phyloP scores from a whole-genome alignment of 164 flowering plant species.

The Nymphaea thermarum region DNA sequence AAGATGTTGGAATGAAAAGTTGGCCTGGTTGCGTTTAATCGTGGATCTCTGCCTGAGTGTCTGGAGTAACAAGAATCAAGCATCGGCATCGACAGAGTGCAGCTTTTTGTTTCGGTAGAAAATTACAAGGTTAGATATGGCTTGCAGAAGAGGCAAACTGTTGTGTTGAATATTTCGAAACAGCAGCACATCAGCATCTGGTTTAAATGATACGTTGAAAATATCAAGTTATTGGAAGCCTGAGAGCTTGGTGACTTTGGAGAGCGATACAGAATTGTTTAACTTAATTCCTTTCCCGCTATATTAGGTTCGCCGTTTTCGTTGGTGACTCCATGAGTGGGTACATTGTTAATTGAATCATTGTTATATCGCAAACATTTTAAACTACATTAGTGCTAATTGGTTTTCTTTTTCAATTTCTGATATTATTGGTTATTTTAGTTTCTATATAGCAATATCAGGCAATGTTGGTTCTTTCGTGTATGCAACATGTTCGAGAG shows the following conservation, averaged over 20 bases:
- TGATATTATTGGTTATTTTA: too few species aligned
- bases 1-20: conserved; percentile 15
- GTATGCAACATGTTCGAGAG: too few species aligned
- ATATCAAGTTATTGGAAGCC: neutral
- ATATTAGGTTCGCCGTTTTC: too few species aligned
- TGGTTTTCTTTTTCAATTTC: too few species aligned
- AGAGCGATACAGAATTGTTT: neutral
- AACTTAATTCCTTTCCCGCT: neutral
- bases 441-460: too few species aligned
- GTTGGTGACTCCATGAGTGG: too few species aligned
- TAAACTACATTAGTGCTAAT: too few species aligned
- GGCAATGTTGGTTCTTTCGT: too few species aligned
- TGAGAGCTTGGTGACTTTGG: neutral
- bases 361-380: too few species aligned
- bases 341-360: too few species aligned
- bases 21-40: conserved; percentile 71
- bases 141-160: neutral
- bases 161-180: too few species aligned
- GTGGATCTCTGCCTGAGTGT: neutral
- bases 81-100: neutral
- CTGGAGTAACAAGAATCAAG: neutral
- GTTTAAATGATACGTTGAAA: neutral
- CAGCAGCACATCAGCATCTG: neutral
- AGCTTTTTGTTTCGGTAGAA: neutral
- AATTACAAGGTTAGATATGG: neutral